Percentiles rank a stretch among this genome's conserved stretches.
These are phyloP conservation scores for Trichosporon sp. DNA, from an alignment of 1,284 basidiomycete species.

Conservation along the genomic window DNA sequence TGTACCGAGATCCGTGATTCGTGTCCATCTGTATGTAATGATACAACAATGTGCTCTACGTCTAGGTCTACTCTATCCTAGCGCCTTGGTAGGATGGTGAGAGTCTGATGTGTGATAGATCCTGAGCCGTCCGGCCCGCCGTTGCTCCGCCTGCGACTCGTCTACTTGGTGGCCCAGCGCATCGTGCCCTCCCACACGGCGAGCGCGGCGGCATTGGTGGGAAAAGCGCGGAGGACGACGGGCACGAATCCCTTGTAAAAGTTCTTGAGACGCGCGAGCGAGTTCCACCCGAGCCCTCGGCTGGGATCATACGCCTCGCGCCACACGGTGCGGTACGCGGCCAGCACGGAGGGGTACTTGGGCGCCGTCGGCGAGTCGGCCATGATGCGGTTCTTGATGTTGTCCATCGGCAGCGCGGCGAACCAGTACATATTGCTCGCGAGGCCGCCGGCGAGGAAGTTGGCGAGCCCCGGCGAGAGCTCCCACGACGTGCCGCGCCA, in stretches of 20 bases:
- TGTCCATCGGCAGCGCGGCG: slow-evolving; percentile 44
- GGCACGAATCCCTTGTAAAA: slow-evolving; percentile 49
- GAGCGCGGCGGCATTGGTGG: slow-evolving; percentile 48
- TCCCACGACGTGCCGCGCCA: slow-evolving; percentile 47
- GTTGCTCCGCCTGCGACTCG: too few relatives aligned
- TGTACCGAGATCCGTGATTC: neutral
- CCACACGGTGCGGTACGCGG: slow-evolving; percentile 43
- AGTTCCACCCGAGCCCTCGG: slow-evolving; percentile 35
- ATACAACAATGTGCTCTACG: neutral
- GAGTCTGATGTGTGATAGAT: too few relatives aligned
- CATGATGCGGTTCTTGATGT: slow-evolving; percentile 50
- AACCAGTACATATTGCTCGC: slow-evolving; percentile 49
- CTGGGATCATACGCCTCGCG: slow-evolving; percentile 34
- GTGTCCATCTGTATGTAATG: neutral
- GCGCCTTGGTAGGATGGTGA: too few relatives aligned
- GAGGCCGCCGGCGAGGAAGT: slow-evolving; percentile 49
- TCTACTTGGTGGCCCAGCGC: slow-evolving; percentile 27
- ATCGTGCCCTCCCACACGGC: slow-evolving; percentile 50
- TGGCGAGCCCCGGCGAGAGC: slow-evolving; percentile 39
- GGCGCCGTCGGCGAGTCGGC: slow-evolving; percentile 44
- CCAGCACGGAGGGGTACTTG: slow-evolving; percentile 36
- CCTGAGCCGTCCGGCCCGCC: too few relatives aligned
- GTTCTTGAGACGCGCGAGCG: slow-evolving; percentile 36
- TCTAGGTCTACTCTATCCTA: neutral
- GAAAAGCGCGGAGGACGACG: slow-evolving; percentile 47